Conservation (phyloP, 371 early-diverging fungal species). For the Aphelidium insulamus region DNA sequence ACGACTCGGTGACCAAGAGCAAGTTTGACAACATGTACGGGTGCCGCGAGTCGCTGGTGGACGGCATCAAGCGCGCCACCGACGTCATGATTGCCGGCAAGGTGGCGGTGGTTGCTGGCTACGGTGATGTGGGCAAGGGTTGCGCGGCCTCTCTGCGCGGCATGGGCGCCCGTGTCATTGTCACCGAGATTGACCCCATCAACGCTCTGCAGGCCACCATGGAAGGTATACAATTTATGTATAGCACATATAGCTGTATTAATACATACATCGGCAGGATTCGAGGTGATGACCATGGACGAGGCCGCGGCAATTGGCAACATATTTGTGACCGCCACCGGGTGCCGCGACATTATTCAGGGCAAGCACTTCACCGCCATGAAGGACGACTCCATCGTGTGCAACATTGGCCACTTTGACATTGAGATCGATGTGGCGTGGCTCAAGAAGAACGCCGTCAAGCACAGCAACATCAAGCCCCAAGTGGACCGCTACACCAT, state of each 20-base stretch:
- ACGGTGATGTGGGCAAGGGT: slow-evolving; percentile 99
- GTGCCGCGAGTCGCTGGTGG: slow-evolving; percentile 97
- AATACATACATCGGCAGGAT: slow-evolving; percentile 19
- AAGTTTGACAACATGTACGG: slow-evolving; percentile 99
- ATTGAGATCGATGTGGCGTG: slow-evolving; percentile 97
- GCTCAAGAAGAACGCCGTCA: slow-evolving; percentile 84
- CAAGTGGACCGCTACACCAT: slow-evolving; percentile 94
- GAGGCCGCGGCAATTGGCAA: slow-evolving; percentile 72
- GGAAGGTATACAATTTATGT: slow-evolving; percentile 42
- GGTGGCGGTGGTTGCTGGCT: slow-evolving; percentile 94
- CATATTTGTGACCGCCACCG: slow-evolving; percentile 98
- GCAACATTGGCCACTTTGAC: slow-evolving; percentile 99
- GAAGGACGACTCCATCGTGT: slow-evolving; percentile 97
- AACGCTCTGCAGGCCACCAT: slow-evolving; percentile 97
- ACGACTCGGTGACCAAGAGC: slow-evolving; percentile 98
- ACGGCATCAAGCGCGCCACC: slow-evolving; percentile 99
- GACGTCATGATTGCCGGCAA: slow-evolving; percentile 99
- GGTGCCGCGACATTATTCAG: slow-evolving; percentile 93
- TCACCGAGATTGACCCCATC: slow-evolving; percentile 97
- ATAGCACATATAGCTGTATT: neutral
- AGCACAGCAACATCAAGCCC: slow-evolving; percentile 86
- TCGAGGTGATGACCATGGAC: slow-evolving; percentile 96
- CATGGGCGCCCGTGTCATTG: slow-evolving; percentile 94
- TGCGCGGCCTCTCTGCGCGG: slow-evolving; percentile 95
- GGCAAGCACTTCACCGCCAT: slow-evolving; percentile 72